Conservation (phyloP, 768 basidiomycete genomes). For the Melanogaster broomeanus region DNA sequence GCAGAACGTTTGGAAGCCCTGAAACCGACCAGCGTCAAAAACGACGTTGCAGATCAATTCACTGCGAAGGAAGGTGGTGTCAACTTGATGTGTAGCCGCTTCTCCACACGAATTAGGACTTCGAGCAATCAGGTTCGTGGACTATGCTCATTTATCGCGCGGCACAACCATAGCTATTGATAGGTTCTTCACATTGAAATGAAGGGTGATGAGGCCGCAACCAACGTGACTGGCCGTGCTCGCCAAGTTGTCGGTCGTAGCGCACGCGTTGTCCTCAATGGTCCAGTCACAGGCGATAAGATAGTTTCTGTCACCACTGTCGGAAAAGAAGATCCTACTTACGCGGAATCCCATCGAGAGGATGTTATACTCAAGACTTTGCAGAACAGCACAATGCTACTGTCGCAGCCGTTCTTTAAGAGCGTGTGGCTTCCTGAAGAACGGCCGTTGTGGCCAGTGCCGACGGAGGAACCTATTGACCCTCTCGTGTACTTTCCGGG, state of each 20-base stretch:
- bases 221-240: constrained; percentile 19
- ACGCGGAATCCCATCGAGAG: constrained; percentile 44
- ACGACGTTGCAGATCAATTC: constrained; percentile 39
- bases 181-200: constrained; percentile 25
- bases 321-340: constrained; percentile 56
- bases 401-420: constrained; percentile 25
- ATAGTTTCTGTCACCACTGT: constrained; percentile 44
- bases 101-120: constrained; percentile 42
- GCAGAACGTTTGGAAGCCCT: constrained; percentile 46
- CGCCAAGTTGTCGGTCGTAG: constrained; percentile 38
- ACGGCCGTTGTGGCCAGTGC: constrained; percentile 15
- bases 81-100: constrained; percentile 41
- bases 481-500: constrained; percentile 1
- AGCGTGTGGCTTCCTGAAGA: constrained; percentile 29
- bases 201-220: neutral
- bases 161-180: neutral
- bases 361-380: constrained; percentile 23
- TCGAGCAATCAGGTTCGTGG: constrained; percentile 39
- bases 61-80: constrained; percentile 31
- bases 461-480: neutral
- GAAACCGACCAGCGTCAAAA: constrained; percentile 47
- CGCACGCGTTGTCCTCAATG: constrained; percentile 31
- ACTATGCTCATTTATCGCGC: neutral
- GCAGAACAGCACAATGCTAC: constrained; percentile 14
- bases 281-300: constrained; percentile 12